Evolutionary conservation across 768 basidiomycete genomes (phyloP).

Genomic region (Calocybe cyanea): DNA sequence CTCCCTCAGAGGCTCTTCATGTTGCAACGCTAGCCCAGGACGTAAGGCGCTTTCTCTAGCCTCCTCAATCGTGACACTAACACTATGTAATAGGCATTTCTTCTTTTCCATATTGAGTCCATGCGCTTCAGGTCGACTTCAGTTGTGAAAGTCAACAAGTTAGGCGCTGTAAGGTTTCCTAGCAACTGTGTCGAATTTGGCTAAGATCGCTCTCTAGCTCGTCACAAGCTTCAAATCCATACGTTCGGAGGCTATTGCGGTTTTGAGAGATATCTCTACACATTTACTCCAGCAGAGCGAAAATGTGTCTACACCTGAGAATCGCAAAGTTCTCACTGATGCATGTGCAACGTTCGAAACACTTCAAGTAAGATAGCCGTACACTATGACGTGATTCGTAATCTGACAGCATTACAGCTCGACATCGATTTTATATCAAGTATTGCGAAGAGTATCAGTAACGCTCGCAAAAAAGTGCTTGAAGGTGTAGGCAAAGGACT

Average conservation of each 20-base stretch:
- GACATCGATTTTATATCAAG: constrained; percentile 60
- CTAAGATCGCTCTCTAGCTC: constrained; percentile 40
- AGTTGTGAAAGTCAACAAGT: constrained; percentile 68
- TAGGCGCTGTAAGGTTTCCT: constrained; percentile 53
- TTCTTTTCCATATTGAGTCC: constrained; percentile 67
- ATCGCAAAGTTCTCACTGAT: constrained; percentile 48
- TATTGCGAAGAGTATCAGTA: constrained; percentile 61
- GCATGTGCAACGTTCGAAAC: constrained; percentile 39
- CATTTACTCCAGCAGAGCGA: constrained; percentile 49
- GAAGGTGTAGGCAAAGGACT: constrained; percentile 75
- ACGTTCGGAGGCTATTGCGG: constrained; percentile 45
- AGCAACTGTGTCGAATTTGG: not conserved
- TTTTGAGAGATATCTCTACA: constrained; percentile 56
- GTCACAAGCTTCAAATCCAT: constrained; percentile 63
- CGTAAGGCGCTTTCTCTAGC: constrained; percentile 29
- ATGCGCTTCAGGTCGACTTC: constrained; percentile 69
- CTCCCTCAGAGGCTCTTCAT: constrained; percentile 62
- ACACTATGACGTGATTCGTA: constrained; percentile 4
- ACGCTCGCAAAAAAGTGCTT: constrained; percentile 66
- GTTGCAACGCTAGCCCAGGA: constrained; percentile 74
- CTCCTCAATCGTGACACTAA: constrained; percentile 5
- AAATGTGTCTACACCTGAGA: constrained; percentile 46
- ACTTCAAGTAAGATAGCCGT: constrained; percentile 26
- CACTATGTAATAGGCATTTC: constrained; percentile 52
- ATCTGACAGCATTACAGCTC: constrained; percentile 35